Percentiles rank a stretch among this genome's conserved stretches.
Evolutionary conservation across 2,329 filamentous ascomycete genomes (phyloP).

Genomic region (Camillea tinctor): DNA sequence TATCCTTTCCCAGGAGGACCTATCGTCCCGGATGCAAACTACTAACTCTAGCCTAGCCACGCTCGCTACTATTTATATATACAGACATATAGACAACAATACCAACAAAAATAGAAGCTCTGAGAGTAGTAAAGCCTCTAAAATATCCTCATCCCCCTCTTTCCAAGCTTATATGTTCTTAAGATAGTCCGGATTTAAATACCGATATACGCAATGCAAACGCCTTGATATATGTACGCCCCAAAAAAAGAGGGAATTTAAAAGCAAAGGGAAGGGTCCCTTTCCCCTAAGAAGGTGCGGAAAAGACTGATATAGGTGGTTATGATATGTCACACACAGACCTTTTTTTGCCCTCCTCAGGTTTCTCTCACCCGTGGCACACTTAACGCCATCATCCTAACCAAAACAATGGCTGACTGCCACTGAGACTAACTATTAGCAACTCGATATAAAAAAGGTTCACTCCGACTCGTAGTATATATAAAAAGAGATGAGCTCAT

Average conservation of each 20-base stretch:
- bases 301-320: background rate
- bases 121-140: background rate
- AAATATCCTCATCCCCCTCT: background rate
- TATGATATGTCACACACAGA: background rate
- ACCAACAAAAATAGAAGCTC: background rate
- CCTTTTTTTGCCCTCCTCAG: background rate
- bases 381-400: background rate
- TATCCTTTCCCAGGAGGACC: background rate
- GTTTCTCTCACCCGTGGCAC: background rate
- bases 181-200: background rate
- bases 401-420: background rate
- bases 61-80: background rate
- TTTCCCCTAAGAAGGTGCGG: background rate
- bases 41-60: background rate
- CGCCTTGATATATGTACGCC: background rate
- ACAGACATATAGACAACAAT: background rate
- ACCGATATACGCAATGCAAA: background rate
- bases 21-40: background rate
- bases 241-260: background rate
- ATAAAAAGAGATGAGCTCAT: background rate
- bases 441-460: background rate
- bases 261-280: background rate
- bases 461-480: background rate
- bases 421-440: background rate
- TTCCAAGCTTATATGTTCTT: too few species aligned